Evolutionary conservation across 2,329 filamentous ascomycete genomes (phyloP), one percentile per base, ranked within the genome.

Genomic region (Chaetomiaceae sp.): DNA sequence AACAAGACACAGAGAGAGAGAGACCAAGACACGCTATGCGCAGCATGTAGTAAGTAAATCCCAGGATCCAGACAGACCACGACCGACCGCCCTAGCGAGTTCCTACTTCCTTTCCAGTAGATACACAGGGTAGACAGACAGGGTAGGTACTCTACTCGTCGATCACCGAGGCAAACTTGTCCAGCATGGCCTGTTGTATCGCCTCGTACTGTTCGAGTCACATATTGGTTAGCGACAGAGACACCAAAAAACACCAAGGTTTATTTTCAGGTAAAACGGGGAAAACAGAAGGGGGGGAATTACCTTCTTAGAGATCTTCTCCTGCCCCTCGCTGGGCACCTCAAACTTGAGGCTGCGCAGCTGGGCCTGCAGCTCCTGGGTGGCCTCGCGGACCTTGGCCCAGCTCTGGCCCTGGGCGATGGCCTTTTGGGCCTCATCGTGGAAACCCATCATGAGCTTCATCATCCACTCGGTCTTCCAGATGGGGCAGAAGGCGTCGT

Each of bases 401-500:
- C 93, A 99, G 71, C 76, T 86, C 72, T 92, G 87, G 55, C 93
- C 93, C 70, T 96, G 89, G 5, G 87, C 79, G 66, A 99, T 81
- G 6, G 89, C 90, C 81, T 96, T 97, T 70, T 97, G 92, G 20
- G 89, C 85, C 76, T 99, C 93, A 65, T 99, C 95, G 68, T 96
- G 89, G 81, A 92, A 99, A 52, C 86, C 88, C 78, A 99, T 88
- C 84, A 99, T 97, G 58, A 89, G 86, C 81, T 95, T 96, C 93
- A 99, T 99, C 93, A 99, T 97, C 86, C 93, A 99, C 70, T 95
- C 87, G 0, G 93, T 99, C 85, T 99, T 99, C 93, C 93, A 99
- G 65, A 99, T 81, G 44, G 93, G 93, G 68, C 93, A 99, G 83
- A 95, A 99, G 74, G 97, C 91, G 68, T 99, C 93, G 69, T 99